Conservation (phyloP, 1,139 yeast genomes). For the Pichia sp. region DNA sequence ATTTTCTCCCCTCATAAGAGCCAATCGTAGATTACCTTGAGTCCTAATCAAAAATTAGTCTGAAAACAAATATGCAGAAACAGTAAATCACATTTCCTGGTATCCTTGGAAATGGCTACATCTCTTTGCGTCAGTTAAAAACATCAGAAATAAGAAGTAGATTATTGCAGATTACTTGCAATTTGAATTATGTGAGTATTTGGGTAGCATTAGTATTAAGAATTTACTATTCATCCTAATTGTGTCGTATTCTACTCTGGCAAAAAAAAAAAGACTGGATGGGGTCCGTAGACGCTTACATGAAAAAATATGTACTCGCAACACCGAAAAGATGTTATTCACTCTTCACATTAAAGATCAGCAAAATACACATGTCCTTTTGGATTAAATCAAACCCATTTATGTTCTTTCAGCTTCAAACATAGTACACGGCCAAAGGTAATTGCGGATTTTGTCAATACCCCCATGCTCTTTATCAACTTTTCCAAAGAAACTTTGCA, state of each 20-base stretch:
- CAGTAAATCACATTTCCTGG: too few relatives aligned
- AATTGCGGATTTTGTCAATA: conserved; percentile 8
- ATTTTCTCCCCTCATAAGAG: too few relatives aligned
- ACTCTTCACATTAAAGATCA: conserved; percentile 12
- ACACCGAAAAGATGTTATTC: conserved; percentile 2
- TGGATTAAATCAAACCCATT: conserved; percentile 13
- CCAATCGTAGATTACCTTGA: too few relatives aligned
- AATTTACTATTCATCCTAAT: conserved; percentile 6
- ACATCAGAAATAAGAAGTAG: too few relatives aligned
- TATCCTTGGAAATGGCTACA: too few relatives aligned
- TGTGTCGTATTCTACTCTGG: neutral
- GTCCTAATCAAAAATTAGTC: too few relatives aligned
- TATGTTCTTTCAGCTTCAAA: conserved; percentile 11
- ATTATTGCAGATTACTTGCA: too few relatives aligned
- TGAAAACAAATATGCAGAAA: too few relatives aligned
- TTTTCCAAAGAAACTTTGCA: neutral
- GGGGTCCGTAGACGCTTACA: neutral
- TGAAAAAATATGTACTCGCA: neutral
- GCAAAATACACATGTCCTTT: conserved; percentile 8
- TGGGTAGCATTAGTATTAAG: neutral
- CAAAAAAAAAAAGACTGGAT: neutral
- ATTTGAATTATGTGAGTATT: neutral
- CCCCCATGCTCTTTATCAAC: conserved; percentile 8
- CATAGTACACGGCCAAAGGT: neutral
- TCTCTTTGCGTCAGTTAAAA: too few relatives aligned